Evolutionary conservation across 2,329 filamentous ascomycete genomes (phyloP).

Genomic region (Colletotrichum sansevieriae): DNA sequence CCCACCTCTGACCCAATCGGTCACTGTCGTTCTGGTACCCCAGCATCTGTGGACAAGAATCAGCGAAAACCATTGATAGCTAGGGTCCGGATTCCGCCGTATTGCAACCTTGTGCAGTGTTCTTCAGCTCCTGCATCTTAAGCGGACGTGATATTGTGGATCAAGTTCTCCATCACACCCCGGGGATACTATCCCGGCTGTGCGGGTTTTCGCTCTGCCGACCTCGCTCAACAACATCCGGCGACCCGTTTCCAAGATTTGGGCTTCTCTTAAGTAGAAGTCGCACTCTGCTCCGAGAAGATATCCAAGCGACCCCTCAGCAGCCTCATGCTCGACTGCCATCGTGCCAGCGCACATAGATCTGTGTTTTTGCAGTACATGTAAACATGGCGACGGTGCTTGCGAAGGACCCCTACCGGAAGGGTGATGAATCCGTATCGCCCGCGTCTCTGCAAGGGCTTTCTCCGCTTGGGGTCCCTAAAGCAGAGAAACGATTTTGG

Average conservation of each 20-base stretch:
- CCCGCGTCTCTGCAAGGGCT: conserved; percentile 43
- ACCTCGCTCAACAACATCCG: conserved; percentile 12
- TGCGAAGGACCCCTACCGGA: conserved; percentile 27
- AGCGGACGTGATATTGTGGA: conserved; percentile 32
- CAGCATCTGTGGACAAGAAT: no score
- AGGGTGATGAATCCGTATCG: conserved; percentile 14
- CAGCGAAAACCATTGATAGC: no score
- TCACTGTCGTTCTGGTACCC: no score
- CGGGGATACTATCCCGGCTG: not conserved
- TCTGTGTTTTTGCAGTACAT: no score
- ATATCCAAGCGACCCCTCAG: not conserved
- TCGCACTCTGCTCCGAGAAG: conserved; percentile 9
- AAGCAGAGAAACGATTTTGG: conserved; percentile 49
- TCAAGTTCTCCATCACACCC: conserved; percentile 24
- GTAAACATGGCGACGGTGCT: conserved; percentile 39
- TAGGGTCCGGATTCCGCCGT: no score
- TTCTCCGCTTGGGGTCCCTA: conserved; percentile 45
- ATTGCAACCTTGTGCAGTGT: no score
- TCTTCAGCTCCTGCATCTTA: not conserved
- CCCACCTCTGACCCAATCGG: no score
- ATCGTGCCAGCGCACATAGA: no score
- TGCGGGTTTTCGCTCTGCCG: not conserved
- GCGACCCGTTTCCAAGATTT: not conserved
- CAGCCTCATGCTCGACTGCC: not conserved
- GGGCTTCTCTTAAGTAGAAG: not conserved